Conservation (phyloP, 169 alveolate genomes). For the Eimeria sp. region DNA sequence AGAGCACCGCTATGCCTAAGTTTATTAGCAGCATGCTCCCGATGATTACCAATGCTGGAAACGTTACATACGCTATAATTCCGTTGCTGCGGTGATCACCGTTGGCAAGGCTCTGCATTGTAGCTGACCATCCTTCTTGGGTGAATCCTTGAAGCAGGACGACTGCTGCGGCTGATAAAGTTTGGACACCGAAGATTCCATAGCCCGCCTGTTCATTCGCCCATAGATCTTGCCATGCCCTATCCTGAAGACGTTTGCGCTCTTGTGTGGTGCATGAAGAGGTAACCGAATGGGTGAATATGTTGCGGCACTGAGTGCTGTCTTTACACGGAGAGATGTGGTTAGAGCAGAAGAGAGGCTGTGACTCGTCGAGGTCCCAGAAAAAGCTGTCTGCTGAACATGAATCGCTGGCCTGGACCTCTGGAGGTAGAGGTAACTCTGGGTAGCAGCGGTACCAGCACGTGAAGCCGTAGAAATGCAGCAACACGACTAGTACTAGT, state of each 20-base stretch:
- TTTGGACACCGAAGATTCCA: constrained; percentile 73
- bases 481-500: constrained; percentile 57
- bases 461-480: constrained; percentile 60
- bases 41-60: constrained; percentile 59
- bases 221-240: constrained; percentile 52
- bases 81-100: constrained; percentile 69
- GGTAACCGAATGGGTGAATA: constrained; percentile 36
- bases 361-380: constrained; percentile 78
- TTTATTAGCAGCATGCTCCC: constrained; percentile 79
- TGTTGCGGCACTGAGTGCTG: constrained; percentile 79
- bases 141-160: constrained; percentile 74
- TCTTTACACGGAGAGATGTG: constrained; percentile 59
- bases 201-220: constrained; percentile 52
- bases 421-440: constrained; percentile 35
- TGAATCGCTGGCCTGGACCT: constrained; percentile 67
- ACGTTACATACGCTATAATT: constrained; percentile 12
- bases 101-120: constrained; percentile 74
- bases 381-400: constrained; percentile 77
- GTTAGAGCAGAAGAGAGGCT: constrained; percentile 51
- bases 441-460: constrained; percentile 74
- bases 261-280: constrained; percentile 63
- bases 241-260: constrained; percentile 54
- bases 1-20: constrained; percentile 76
- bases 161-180: constrained; percentile 43
- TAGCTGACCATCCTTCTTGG: constrained; percentile 77